Conservation (phyloP, 176 grass and related monocot genomes). For the Saccharum officinarum region DNA sequence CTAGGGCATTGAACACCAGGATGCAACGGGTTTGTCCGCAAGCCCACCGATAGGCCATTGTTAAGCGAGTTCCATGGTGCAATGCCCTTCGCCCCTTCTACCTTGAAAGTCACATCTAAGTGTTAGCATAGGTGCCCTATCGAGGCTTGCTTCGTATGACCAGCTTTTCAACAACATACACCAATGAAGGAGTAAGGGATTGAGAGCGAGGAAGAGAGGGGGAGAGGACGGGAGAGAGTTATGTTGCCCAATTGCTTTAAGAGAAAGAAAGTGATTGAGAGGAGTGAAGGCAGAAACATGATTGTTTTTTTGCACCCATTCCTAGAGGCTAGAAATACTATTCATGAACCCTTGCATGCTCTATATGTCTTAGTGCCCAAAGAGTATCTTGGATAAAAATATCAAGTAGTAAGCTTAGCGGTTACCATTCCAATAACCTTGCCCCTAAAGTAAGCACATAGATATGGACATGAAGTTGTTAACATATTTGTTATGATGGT, state of each 20-base stretch:
- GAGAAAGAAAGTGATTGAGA: not conserved
- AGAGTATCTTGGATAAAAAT: not conserved
- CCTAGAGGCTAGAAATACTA: not conserved
- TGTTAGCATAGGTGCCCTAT: not conserved
- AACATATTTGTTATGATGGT: slow-evolving; percentile 9
- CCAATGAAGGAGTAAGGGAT: not conserved
- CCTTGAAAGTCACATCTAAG: not conserved
- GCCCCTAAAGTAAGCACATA: not conserved
- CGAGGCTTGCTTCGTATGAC: not conserved
- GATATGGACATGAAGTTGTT: not conserved
- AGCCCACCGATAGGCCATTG: not conserved
- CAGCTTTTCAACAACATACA: not conserved
- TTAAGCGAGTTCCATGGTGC: not conserved
- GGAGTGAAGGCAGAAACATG: not conserved
- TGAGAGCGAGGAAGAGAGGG: not conserved
- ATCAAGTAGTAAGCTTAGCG: not conserved
- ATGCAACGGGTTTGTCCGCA: not conserved
- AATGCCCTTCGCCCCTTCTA: not conserved
- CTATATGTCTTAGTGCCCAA: not conserved
- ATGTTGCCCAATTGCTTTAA: not conserved
- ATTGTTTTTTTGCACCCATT: not conserved
- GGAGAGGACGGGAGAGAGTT: not conserved
- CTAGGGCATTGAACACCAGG: not conserved
- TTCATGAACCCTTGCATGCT: not conserved
- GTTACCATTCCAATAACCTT: not conserved